Evolutionary conservation across 2,329 filamentous ascomycete genomes (phyloP), one percentile per base, ranked within the genome.

Genomic region (Mycosphaerelloides madeirae): DNA sequence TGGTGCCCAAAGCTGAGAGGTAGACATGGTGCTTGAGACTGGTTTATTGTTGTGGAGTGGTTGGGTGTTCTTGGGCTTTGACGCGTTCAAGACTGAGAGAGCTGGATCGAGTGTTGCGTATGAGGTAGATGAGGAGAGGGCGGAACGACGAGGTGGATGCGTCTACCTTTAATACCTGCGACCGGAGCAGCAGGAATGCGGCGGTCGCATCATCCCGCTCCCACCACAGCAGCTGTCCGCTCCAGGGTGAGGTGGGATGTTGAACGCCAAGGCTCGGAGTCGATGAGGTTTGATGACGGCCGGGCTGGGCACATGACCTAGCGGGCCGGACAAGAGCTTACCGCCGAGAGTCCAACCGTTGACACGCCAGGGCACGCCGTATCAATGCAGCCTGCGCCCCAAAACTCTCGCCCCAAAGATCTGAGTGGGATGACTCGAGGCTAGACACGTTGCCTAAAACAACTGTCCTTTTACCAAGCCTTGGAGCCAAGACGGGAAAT

Each of bases 1-100:
- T 16, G 43, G 36, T 9, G 43, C 29, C 43, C 43, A 45, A 22
- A 45, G 43, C 20, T 45, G 43, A 18, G 36, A 41, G 22, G 43
- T 16, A 38, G 45, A 49, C 51, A 54, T 54, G 29, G 13, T 43
- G 29, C 34, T 38, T 53, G 40, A n/a, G 32, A 29, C 31, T 49
- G 40, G 28, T 41, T 31, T 41, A n/a, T 14, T 11, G 12, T 31
- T 18, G 8, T 45, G 29, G 8, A 15, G 19, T 41, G 29, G 15
- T 35, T 32, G 3, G 19, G 34, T 12, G 36, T 12, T 40, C 11
- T 28, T 15, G 19, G 29, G n/a, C 16, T 29, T 18, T 20, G 31
- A 25, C 29, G 25, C 22, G 29, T 14, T 29, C 6, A 35, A 29
- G 19, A 14, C 29, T 38, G 33, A 38, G 12, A 19, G 33, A 12